phyloP scores from a whole-genome alignment of 345 rosid species.

The Sisymbrium altissimum region DNA sequence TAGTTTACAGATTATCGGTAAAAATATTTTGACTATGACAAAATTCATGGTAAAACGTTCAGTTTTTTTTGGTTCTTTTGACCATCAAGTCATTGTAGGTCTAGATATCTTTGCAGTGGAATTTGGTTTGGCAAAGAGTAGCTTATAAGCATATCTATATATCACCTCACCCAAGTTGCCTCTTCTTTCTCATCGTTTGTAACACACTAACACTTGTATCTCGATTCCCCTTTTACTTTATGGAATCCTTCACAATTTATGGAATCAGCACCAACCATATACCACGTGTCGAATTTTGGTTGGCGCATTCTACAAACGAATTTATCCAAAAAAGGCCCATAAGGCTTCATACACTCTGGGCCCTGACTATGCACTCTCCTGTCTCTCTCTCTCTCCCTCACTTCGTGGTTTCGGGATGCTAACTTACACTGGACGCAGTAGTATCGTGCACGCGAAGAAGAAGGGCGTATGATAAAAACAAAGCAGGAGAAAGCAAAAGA shows the following conservation, averaged over 20 bases:
- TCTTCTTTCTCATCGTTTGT: background rate
- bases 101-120: background rate
- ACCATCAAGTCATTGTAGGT: background rate
- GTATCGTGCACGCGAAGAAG: slow-evolving; percentile 33
- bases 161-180: slow-evolving; percentile 2
- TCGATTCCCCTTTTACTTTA: background rate
- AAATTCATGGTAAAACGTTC: background rate
- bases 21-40: background rate
- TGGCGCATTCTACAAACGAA: background rate
- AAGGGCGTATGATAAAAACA: background rate
- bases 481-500: background rate
- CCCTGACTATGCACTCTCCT: background rate
- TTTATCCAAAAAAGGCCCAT: background rate
- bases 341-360: slow-evolving; percentile 1
- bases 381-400: background rate
- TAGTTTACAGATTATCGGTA: background rate
- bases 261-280: background rate
- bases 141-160: slow-evolving; percentile 7
- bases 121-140: slow-evolving; percentile 10
- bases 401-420: background rate
- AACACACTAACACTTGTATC: background rate
- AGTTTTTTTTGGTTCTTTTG: background rate
- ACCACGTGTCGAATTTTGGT: background rate
- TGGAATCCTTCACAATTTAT: background rate
- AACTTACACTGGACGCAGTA: slow-evolving; percentile 22